phyloP scores from a whole-genome alignment of 2,329 filamentous ascomycete genomes.

The Dissoconium aciculare region DNA sequence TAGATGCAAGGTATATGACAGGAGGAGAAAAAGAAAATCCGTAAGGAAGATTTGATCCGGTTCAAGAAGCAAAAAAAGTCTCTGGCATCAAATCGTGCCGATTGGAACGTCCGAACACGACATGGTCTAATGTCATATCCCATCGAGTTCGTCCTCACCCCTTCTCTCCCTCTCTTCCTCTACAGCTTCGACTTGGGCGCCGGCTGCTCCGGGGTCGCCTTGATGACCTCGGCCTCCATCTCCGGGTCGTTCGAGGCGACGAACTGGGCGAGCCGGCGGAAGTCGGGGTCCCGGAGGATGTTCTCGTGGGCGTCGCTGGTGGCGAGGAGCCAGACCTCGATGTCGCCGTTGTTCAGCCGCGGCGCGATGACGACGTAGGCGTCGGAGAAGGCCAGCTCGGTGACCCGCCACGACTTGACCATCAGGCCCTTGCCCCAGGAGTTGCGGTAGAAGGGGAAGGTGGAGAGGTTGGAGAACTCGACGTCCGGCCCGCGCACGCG shows the following conservation, averaged over 20 bases:
- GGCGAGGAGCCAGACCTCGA: conserved; percentile 5
- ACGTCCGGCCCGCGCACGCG: conserved; percentile 9
- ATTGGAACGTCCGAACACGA: too few relatives aligned
- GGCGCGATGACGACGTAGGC: conserved; percentile 5
- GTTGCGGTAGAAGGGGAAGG: conserved; percentile 6
- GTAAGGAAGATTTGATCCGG: too few relatives aligned
- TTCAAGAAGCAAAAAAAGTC: too few relatives aligned
- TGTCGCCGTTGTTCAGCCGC: conserved; percentile 1
- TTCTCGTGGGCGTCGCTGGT: conserved; percentile 4
- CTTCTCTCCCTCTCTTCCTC: too few relatives aligned
- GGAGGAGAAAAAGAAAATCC: too few relatives aligned
- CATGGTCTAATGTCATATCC: too few relatives aligned
- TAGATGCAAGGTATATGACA: too few relatives aligned
- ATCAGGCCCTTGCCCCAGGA: conserved; percentile 7
- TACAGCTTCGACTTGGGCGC: not conserved
- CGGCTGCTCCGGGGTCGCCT: not conserved
- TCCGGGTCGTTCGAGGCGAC: not conserved
- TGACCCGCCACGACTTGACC: conserved; percentile 2
- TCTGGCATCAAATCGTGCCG: too few relatives aligned
- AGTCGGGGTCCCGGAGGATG: conserved; percentile 7
- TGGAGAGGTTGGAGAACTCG: conserved; percentile 6
- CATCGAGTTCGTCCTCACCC: too few relatives aligned
- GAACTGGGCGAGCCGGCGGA: conserved; percentile 7
- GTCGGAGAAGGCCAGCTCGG: conserved; percentile 6
- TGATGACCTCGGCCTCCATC: not conserved